Evolutionary conservation across 768 basidiomycete species (phyloP), one percentile per base, ranked within the genome.

Genomic region (Ramaria sp.): DNA sequence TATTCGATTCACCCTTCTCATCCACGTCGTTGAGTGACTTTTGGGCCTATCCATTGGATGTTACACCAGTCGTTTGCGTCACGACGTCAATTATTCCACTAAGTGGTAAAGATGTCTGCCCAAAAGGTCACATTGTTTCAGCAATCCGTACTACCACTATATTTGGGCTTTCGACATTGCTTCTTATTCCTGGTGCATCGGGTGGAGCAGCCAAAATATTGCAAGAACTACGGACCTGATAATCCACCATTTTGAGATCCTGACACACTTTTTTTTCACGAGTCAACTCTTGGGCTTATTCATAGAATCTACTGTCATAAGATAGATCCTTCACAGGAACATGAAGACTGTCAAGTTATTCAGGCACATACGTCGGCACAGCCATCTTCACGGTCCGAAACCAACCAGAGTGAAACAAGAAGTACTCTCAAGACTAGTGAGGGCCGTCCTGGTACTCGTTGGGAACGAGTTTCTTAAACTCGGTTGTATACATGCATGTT

Each of bases 1-100:
- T 55, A 20, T 48, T 55, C 22, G 13, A 55, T 34, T 47, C 53
- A 27, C 53, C 53, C 3, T 47, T 55, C 22, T 22, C 24, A 3
- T 34, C 44, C 18, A 47, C 27, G n/a, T 55, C 53, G 12, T 12
- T 55, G 24, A 44, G 27, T 15, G 53, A 55, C 13, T 55, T 55
- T 38, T 55, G 53, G 53, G 47, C 53, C 15, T 15, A 38, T 3
- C 42, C 53, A 55, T 28, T 36, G 22, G 27, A 27, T 55, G 32
- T 55, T 55, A 25, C 53, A 43, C 5, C 53, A 34, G 28, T 47
- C 15, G 44, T 41, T 2, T 22, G 45, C 25, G 7, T 50, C 24
- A 16, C 9, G 48, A 9, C 5, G 48, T 32, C 34, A 12, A 34
- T 25, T 15, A 1, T 6, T 15, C n/a, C 20, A 24, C 45, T 22